Base-by-base conservation (phyloP, 2,329 filamentous ascomycete genomes). In the Penicillium sp. region DNA sequence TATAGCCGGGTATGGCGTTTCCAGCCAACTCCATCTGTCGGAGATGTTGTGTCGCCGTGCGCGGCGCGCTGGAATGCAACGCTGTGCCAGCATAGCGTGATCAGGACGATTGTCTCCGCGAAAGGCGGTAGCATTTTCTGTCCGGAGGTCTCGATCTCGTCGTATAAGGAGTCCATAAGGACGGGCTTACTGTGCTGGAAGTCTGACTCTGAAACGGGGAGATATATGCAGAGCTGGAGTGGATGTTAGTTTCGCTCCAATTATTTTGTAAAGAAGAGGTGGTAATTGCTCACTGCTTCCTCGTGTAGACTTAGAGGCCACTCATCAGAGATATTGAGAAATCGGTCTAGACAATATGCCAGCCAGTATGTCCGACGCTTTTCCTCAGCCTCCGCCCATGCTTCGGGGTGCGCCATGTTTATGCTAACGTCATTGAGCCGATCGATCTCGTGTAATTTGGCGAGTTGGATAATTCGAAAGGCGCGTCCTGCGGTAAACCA, bases 401-500 rank as follows among this genome's bases (percentile, higher is more conserved):
- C 57, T 40, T 52, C 29, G 3, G 55, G 35, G 2, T 54, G 42
- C 4, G 37, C 27, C 50, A 29, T 49, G 7, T 41, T 52, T 3
- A 52, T 3, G 9, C n/a, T 29, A 19, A 52, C 17, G 3, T 45
- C 47, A 23, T 51, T 38, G 15, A 45, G 31, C 1, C 54, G 17
- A 40, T 78, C 74, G n/a, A 75, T 61, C 38, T 77, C 71, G 54
- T 73, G 67, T 12, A 76, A 57, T 25, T 69, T 62, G 66, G 74
- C 71, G 2, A 75, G 53, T 54, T 77, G 69, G 2, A 77, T 71
- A 21, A 77, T 60, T 1, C 76, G 70, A 58, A 76, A 72, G 4
- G 71, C 72, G 8, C 72, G 68, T 0, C 76, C 75, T 0, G 70
- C 71, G 40, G 69, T 77, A 33, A 76, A 69, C 73, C 72, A 75